Conservation (phyloP, 768 basidiomycete species). For the Boletus coccyginus region DNA sequence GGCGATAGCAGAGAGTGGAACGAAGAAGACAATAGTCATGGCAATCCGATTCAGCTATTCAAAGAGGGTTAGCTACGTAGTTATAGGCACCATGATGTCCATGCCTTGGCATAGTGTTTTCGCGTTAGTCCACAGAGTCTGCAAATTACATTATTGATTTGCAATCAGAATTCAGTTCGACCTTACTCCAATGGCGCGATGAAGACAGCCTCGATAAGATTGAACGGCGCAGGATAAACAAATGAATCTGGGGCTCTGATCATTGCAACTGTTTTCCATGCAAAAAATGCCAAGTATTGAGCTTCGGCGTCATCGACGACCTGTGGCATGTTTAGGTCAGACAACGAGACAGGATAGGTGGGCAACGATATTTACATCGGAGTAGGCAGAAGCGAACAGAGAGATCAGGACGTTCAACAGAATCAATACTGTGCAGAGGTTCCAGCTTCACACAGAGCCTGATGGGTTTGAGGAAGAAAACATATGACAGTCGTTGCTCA, state of each 20-base stretch:
- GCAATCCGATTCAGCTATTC: conserved; percentile 68
- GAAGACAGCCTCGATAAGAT: conserved; percentile 76
- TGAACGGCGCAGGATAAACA: conserved; percentile 91
- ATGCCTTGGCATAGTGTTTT: conserved; percentile 59
- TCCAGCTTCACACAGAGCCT: conserved; percentile 55
- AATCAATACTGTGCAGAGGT: conserved; percentile 76
- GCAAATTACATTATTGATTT: conserved; percentile 1
- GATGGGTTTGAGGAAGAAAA: neutral
- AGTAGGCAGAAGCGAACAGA: conserved; percentile 90
- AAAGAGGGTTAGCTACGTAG: conserved; percentile 1
- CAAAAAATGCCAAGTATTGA: conserved; percentile 89
- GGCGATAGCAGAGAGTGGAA: conserved; percentile 73
- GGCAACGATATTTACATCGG: conserved; percentile 56
- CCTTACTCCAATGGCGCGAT: conserved; percentile 86
- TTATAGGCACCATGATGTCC: neutral
- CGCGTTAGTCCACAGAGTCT: conserved; percentile 47
- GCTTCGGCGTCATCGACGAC: conserved; percentile 83
- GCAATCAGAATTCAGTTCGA: neutral
- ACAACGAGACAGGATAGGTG: neutral
- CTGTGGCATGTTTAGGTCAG: conserved; percentile 35
- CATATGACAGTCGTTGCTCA: conserved; percentile 34
- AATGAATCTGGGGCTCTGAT: conserved; percentile 80
- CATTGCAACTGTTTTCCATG: conserved; percentile 81
- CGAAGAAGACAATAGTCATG: conserved; percentile 79
- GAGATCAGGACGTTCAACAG: conserved; percentile 93